Evolutionary conservation across 495 filamentous ascomycete genomes (phyloP), one percentile per base, ranked within the genome.

Genomic region (Aspergillus cavernicola): DNA sequence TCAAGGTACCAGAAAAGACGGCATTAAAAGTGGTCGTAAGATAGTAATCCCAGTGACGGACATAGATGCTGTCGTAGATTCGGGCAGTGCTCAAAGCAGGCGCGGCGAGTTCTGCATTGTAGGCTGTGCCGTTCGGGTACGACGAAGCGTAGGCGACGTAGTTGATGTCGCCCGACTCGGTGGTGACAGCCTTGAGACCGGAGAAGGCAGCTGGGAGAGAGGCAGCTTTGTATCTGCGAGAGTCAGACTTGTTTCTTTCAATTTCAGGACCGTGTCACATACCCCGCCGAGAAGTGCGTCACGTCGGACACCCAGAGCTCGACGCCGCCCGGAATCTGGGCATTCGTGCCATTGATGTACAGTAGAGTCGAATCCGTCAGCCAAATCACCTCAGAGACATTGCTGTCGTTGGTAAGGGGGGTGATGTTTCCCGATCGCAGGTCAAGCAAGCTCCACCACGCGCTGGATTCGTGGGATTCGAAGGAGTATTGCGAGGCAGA

Each of bases 11-110:
- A 0, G 64, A 73, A 40, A 78, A 80, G 19, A 80, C 67, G 10
- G 75, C 69, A 47, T 78, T 73, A 41, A 73, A 70, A 20, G 66
- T 47, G 3, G 73, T 67, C 1, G 80, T 80, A 15, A 85, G 71
- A 62, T 84, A 91, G 18, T 66, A 66, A 57, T 92, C 87, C 88
- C 88, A 92, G 61, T 92, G 87, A 16, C 88, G 80, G 31, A 85
- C 81, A 62, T 88, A 91, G 38, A 89, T 76, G 50, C 76, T 78
- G 43, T 81, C 79, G 60, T 90, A 92, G 29, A 89, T 76, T 46
- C 79, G 80, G 6, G 79, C 88, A 11, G 78, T 76, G 11, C 84
- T 83, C 4, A 70, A 60, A 6, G 80, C 75, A 38, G 79, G 81
- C 49, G 73, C 64, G 16, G 78, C 84, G 0, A 75, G 69, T 47